Base-by-base conservation (phyloP, 2,329 filamentous ascomycete species). In the Hymenoscyphus fraxineus region DNA sequence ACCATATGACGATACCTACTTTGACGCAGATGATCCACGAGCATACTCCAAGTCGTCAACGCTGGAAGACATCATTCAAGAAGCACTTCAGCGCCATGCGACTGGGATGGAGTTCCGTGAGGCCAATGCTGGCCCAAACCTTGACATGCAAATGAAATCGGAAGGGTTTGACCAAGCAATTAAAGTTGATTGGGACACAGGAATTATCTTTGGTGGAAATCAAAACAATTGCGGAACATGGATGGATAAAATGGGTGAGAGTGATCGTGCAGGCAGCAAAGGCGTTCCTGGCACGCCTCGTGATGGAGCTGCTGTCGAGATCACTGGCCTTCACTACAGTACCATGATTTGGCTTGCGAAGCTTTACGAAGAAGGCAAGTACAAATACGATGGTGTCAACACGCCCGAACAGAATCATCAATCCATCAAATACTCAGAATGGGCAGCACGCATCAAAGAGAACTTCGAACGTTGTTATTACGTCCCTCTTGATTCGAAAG, bases 221-320 rank as follows among this genome's bases (percentile, higher is more conserved):
- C 93, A 97, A 74, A 84, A 81, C 78, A 99, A 99, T 77, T 99
- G 96, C 72, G 95, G 95, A 61, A 99, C 95, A 1, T 99, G 95
- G 95, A 97, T 97, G 93, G 95, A 99, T 82, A 99, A 99, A 84
- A 99, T 99, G 95, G 95, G 95, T n/a, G 95, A 99, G 77, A 97
- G 93, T 67, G 87, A 91, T 68, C 91, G 88, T 67, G 95, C 96
- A 16, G 89, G 90, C 65, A 97, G 88, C 73, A 98, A 97, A 80
- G 96, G 95, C 59, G 82, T 97, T 22, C 96, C 95, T 0, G 95
- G 93, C 9, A 99, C 95, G n/a, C 95, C 95, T 58, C 90, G 96
- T 72, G 96, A 99, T 75, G 95, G 95, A 38, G 93, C 95, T 54
- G 93, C 95, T 22, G 85, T 99, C 63, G 95, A 99, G 77, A 98